A percentile compares a stretch with the other conserved stretches of the same genome.
Evolutionary conservation across 331 rosid genomes (phyloP).

Genomic region (Pyracantha coccinea): DNA sequence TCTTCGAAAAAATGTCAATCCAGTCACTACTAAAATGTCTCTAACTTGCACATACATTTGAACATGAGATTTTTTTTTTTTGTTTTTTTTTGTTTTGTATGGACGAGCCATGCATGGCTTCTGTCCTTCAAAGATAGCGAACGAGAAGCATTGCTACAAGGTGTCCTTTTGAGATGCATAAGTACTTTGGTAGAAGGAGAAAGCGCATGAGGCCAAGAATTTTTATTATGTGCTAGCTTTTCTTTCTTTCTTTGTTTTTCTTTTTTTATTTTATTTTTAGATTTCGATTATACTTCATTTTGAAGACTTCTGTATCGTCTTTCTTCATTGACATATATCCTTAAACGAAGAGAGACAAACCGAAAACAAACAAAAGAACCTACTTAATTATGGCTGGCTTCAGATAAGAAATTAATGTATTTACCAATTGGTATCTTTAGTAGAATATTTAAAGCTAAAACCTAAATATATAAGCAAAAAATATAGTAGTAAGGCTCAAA

Average conservation of each 20-base stretch:
- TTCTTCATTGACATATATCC: neutral
- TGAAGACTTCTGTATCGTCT: neutral
- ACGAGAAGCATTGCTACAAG: neutral
- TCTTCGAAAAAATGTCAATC: neutral
- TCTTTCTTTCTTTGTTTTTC: neutral
- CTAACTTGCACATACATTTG: neutral
- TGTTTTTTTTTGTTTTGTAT: neutral
- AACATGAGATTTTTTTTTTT: neutral
- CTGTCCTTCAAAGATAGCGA: constrained; percentile 1
- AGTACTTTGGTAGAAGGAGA: neutral
- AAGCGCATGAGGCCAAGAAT: neutral
- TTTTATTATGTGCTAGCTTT: constrained; percentile 2
- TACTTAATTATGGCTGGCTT: neutral
- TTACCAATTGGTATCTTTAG: neutral
- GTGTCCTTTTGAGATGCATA: neutral
- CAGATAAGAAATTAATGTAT: neutral
- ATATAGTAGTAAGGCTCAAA: neutral
- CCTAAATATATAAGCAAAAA: too few relatives aligned
- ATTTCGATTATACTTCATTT: neutral
- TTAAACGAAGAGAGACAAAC: neutral
- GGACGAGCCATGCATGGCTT: neutral
- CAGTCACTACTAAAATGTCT: neutral
- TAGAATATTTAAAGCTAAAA: too few relatives aligned
- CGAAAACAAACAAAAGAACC: neutral
- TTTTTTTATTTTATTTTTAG: neutral